Evolutionary conservation across 306 rosid genomes (phyloP), one percentile per base, ranked within the genome.

Genomic region (Vigna radiata): DNA sequence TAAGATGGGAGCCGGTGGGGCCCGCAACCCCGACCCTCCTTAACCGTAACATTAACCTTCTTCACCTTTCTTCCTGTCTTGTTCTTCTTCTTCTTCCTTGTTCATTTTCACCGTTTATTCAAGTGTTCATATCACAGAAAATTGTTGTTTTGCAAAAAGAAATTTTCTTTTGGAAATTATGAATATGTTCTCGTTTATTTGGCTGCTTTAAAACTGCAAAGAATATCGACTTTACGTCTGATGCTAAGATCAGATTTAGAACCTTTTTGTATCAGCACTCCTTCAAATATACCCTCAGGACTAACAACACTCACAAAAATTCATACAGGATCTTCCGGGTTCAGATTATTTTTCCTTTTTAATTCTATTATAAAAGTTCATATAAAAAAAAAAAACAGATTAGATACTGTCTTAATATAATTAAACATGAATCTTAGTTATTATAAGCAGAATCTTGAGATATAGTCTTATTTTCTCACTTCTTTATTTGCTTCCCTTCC

Each of bases 1-100:
- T 69, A 81, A 81, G 85, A 64, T 61, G 59, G 31, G 72, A 59
- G 68, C 41, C 11, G 29, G 78, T 54, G 78, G 85, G 62, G 8
- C 85, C 82, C 59, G 4, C 58, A 68, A 74, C 18, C 70, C 14
- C 17, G 54, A 55, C 70, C 12, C 63, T 73, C 39, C 49, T 72
- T 64, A 53, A 66, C 53, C 71, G 36, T 66, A 41, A 41, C 71
- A 66, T 66, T 43, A 41, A 43, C 71, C 71, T 36, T 60, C 68
- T 65, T 65, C 70, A 65, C 5, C 52, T 37, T 36, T 36, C 39
- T 36, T 36, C 39, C 0, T 36, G 39, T 5, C 39, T 36, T 36
- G n/a, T n/a, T 33, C 39, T 33, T 31, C 39, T 33, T 31, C 36
- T 31, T 31, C 36, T 4, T 31, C 37, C 37, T 33, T 33, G 1